Evolutionary conservation across 768 basidiomycete genomes (phyloP).

Genomic region (Agaricus bisporus): DNA sequence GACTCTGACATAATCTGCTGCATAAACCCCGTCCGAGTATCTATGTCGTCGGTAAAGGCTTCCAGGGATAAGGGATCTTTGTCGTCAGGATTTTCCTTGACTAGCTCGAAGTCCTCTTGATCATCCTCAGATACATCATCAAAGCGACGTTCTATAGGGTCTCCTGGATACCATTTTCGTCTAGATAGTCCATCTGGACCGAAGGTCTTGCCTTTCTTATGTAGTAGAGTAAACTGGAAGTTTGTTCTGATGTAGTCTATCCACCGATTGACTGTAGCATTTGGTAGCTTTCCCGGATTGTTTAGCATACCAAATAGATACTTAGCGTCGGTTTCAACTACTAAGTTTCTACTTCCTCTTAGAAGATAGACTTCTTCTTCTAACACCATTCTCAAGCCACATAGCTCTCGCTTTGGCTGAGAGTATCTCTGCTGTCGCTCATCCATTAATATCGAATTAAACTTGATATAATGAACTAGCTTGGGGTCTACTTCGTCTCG

Average conservation of each 20-base stretch:
- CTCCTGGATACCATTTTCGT: constrained; percentile 21
- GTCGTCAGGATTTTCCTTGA: constrained; percentile 22
- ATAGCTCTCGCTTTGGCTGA: constrained; percentile 32
- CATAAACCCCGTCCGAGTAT: too few relatives aligned
- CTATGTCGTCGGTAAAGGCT: too few relatives aligned
- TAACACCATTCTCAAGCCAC: not conserved
- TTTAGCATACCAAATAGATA: constrained; percentile 33
- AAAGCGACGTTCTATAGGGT: too few relatives aligned
- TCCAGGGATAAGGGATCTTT: too few relatives aligned
- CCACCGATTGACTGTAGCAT: constrained; percentile 34
- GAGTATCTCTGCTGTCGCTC: constrained; percentile 26
- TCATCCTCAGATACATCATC: constrained; percentile 35
- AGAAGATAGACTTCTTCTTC: constrained; percentile 14
- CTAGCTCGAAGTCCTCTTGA: constrained; percentile 25
- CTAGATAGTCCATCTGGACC: constrained; percentile 22
- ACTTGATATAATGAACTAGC: constrained; percentile 21
- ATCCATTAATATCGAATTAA: constrained; percentile 33
- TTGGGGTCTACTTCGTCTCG: constrained; percentile 15
- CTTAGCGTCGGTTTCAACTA: constrained; percentile 23
- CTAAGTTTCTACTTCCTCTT: constrained; percentile 20
- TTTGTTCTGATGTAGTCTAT: constrained; percentile 24
- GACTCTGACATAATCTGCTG: too few relatives aligned
- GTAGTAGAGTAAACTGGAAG: constrained; percentile 26
- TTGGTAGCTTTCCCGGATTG: constrained; percentile 31
- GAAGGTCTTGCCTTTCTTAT: constrained; percentile 21